Percentiles rank a stretch among this genome's conserved stretches.
Conservation (phyloP, 2,329 filamentous ascomycete species). For the Phyllosticta capitalensis region DNA sequence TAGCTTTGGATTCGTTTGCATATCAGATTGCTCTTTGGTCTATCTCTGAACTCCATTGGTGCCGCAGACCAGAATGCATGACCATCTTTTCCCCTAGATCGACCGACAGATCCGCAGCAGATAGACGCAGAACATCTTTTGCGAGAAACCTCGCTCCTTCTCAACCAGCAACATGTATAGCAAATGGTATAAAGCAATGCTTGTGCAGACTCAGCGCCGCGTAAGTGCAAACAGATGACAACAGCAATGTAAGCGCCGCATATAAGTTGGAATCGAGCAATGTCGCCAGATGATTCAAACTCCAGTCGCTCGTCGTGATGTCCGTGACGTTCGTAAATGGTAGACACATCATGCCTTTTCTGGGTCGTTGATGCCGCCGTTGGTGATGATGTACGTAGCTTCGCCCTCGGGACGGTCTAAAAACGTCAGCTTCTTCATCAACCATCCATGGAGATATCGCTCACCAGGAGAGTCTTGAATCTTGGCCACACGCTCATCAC, state of each 20-base stretch:
- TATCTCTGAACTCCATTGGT: too few species aligned
- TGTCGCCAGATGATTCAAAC: not conserved
- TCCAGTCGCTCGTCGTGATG: too few species aligned
- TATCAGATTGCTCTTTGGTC: too few species aligned
- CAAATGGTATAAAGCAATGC: not conserved
- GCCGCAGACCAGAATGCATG: too few species aligned
- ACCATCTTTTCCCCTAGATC: not conserved
- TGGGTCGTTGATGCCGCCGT: conserved; percentile 58
- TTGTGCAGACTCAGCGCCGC: not conserved
- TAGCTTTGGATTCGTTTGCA: too few species aligned
- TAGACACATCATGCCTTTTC: conserved; percentile 44
- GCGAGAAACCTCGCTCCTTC: not conserved
- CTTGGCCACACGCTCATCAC: conserved; percentile 61
- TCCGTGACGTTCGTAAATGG: not conserved
- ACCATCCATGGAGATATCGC: conserved; percentile 8
- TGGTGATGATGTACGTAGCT: conserved; percentile 61
- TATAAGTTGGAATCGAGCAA: not conserved
- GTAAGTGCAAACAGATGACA: not conserved
- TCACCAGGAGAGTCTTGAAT: conserved; percentile 57
- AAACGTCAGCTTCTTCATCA: not conserved
- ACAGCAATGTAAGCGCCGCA: not conserved
- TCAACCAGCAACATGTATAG: not conserved
- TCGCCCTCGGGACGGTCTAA: conserved; percentile 59
- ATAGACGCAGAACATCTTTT: not conserved
- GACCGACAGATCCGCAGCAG: not conserved